Conservation (phyloP, 371 early-diverging fungal genomes). For the Nematocida major region DNA sequence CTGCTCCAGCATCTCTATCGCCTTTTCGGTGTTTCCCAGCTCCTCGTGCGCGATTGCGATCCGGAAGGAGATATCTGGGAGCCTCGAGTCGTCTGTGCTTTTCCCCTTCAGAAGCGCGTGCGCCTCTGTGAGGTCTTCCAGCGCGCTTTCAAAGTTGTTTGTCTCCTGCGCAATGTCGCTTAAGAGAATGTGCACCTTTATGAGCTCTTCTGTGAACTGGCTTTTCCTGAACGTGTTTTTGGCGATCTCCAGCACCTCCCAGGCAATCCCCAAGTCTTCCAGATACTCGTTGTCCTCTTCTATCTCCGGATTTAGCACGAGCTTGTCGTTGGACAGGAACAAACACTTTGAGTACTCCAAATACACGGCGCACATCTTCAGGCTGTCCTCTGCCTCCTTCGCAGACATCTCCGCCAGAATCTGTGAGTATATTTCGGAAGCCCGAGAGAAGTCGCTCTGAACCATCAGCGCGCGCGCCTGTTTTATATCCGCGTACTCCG, state of each 20-base stretch:
- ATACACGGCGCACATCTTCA: slow-evolving; percentile 47
- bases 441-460: slow-evolving; percentile 55
- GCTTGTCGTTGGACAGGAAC: slow-evolving; percentile 53
- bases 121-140: slow-evolving; percentile 42
- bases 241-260: slow-evolving; percentile 60
- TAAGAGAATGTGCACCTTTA: slow-evolving; percentile 42
- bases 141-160: slow-evolving; percentile 54
- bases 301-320: slow-evolving; percentile 33
- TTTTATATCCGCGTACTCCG: slow-evolving; percentile 45
- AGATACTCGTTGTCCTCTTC: slow-evolving; percentile 48
- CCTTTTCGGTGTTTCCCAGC: slow-evolving; percentile 20
- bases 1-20: not conserved
- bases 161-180: slow-evolving; percentile 59
- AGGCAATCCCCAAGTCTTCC: slow-evolving; percentile 62
- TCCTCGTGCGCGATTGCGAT: slow-evolving; percentile 5
- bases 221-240: slow-evolving; percentile 47
- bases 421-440: slow-evolving; percentile 53
- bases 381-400: slow-evolving; percentile 19
- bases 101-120: not conserved
- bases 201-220: slow-evolving; percentile 40
- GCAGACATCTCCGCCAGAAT: slow-evolving; percentile 50
- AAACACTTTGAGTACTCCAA: slow-evolving; percentile 61
- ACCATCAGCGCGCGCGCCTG: slow-evolving; percentile 43
- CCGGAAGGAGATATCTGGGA: slow-evolving; percentile 7
- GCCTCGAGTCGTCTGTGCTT: not conserved